Base-by-base conservation (phyloP, 1,284 basidiomycete genomes). In the Puccinia triticina region DNA sequence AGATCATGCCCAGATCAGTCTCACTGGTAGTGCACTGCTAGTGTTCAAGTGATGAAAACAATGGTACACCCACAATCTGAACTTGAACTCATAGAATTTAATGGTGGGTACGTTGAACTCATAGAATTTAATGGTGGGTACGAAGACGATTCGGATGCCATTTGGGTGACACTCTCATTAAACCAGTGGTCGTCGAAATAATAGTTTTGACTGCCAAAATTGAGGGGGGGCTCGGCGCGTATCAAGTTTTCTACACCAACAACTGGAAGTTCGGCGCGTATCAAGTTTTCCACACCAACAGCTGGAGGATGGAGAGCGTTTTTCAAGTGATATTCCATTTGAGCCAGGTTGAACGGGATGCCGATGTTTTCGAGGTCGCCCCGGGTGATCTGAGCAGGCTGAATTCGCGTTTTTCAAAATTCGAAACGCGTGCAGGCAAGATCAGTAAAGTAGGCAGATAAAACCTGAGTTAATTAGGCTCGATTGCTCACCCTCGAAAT, bases 401-500 rank as follows among this genome's bases (percentile, higher is more conserved):
- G 21, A 69, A 61, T 26, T 61, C 37, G 43, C 43, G 43, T 69
- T 69, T 69, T 18, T 34, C 21, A 23, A 43, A 69, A 40, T 8
- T 69, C 61, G 46, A 37, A 10, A 18, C 43, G 2, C n/a, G 46
- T 23, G n/a, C 48, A n/a, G n/a, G 23, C 43, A 72, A 21, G 46
- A 32, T 53, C 2, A 3, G 46, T 46, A 5, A 72, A 16, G 11
- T 14, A 7, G 7, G 64, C 26, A 37, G 34, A 29, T 37, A 32
- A 32, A 7, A 21, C 8, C n/a, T 46, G 34, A 72, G n/a, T n/a
- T n/a, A 29, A 5, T 37, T 4, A 37, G 43, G 23, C 7, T 50
- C 66, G 66, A 46, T 72, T 48, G 40, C 66, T 69, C 43, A 69
- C 66, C 66, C 23, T 69, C 21, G n/a, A 43, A 40, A 69, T n/a